phyloP scores from a whole-genome alignment of 2,329 filamentous ascomycete genomes.

The Cladosporium sp. region DNA sequence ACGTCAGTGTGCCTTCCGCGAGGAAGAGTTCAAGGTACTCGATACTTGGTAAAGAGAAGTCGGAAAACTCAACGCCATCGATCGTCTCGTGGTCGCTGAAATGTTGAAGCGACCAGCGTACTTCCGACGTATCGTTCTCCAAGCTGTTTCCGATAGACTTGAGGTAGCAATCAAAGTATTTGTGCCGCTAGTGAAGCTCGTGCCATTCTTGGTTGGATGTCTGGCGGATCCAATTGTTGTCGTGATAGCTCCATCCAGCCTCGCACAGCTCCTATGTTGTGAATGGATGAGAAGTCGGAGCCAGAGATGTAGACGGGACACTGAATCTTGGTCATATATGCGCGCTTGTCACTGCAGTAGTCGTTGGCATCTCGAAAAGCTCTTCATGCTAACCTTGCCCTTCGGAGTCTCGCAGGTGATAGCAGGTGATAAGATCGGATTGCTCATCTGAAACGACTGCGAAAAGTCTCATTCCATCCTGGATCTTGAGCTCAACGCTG shows the following conservation, averaged over 20 bases:
- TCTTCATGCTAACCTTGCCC: conserved; percentile 25
- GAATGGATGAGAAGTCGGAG: conserved; percentile 26
- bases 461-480: too few relatives aligned
- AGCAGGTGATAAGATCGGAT: too few relatives aligned
- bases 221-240: conserved; percentile 49
- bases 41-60: too few relatives aligned
- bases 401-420: conserved; percentile 29
- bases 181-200: conserved; percentile 46
- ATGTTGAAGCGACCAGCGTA: conserved; percentile 45
- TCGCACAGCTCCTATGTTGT: conserved; percentile 30
- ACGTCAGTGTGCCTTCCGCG: too few relatives aligned
- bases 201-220: conserved; percentile 48
- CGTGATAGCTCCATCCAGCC: conserved; percentile 42
- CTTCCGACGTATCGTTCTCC: too few relatives aligned
- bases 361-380: conserved; percentile 27
- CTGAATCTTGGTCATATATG: conserved; percentile 27
- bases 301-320: conserved; percentile 30
- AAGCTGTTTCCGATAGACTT: too few relatives aligned
- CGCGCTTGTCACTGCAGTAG: conserved; percentile 31
- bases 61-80: conserved; percentile 45
- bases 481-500: too few relatives aligned
- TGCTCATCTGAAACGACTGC: conserved; percentile 44
- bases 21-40: too few relatives aligned
- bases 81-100: conserved; percentile 39
- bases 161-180: conserved; percentile 51